Evolutionary conservation across 1,284 basidiomycete genomes (phyloP), one percentile per base, ranked within the genome.

Genomic region (Polyporus tsugae): DNA sequence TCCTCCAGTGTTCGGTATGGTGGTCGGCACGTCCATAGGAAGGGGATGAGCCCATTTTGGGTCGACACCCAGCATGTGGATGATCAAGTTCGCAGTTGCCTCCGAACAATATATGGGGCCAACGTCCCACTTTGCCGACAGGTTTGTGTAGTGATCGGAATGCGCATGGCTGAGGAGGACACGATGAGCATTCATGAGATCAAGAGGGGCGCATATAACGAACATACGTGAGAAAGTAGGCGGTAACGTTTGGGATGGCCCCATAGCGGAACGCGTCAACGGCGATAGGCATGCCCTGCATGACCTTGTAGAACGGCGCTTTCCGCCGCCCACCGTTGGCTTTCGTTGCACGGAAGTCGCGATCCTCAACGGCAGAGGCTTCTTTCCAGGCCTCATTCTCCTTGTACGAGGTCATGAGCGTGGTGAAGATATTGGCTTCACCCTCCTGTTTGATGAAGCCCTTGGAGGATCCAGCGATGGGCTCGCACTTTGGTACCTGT

Each of bases 261-360:
- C 96, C 96, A 78, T 97, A 99, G 60, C 93, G 89, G 79, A 99
- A 99, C 0, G 96, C 96, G 76, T 99, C 97, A 0, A 98, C 96
- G 6, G 96, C 93, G 58, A 99, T 94, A 1, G 97, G 96, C 96
- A 99, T 98, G 2, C 98, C 97, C 72, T 95, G 94, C 72, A 99
- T 81, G n/a, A 96, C 88, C 82, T 98, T 98, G 82, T 97, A 98
- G 78, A 98, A 98, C 0, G 96, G 96, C 1, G 95, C 95, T 66
- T 90, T 91, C 63, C 94, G 83, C 49, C 91, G 85, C 36, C 85
- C 86, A n/a, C 85, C 86, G 60, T 86, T 86, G 15, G 79, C 79
- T 70, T 86, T 87, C 13, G 80, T 84, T 2, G 83, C 78, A 25
- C 82, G 82, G 72, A 84, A 84, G 65, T 79, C 82, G 33, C 83